Base-by-base conservation (phyloP, 371 early-diverging fungal species). In the Mycotypha africana region DNA sequence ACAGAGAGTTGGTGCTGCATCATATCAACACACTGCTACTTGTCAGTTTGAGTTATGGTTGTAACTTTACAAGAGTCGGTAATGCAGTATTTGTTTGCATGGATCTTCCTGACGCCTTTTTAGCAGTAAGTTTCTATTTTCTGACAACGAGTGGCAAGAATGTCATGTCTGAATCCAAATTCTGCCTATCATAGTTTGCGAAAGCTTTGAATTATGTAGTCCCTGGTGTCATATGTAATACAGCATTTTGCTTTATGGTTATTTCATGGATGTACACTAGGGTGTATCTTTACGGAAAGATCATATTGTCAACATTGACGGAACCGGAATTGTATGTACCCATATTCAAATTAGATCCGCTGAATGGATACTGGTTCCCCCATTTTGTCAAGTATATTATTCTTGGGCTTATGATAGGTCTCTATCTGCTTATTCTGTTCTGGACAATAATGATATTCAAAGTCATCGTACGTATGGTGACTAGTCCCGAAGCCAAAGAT, bases 51-150 rank as follows among this genome's bases (percentile, higher is more conserved):
- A 85, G 85, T 25, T 83, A 87, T 44, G 46, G 55, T 8, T 82
- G 79, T 55, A 79, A 88, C 57, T 88, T 78, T 45, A 84, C 83
- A 36, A 72, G 81, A n/a, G 72, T 87, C 12, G 90, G 91, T 14
- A 86, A 83, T 43, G 85, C 81, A n/a, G 75, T 88, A 14, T 78
- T 88, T 66, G 76, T 82, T 4, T 73, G 77, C 52, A 82, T 91
- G 86, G 91, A 91, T 63, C 53, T 81, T 6, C 80, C 89, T 4
- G 91, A 91, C 54, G 80, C 84, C 21, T 62, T 87, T 33, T 64
- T 91, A 20, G 79, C 85, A 21, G 72, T 84, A 84, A 88, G 79
- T 75, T 4, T 42, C 6, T 21, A 28, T 4, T 26, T 10, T 25
- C 16, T 12, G n/a, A n/a, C n/a, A n/a, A n/a, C n/a, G n/a, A n/a